Base-by-base conservation (phyloP, 1,284 basidiomycete species). In the Tausonia pullulans region DNA sequence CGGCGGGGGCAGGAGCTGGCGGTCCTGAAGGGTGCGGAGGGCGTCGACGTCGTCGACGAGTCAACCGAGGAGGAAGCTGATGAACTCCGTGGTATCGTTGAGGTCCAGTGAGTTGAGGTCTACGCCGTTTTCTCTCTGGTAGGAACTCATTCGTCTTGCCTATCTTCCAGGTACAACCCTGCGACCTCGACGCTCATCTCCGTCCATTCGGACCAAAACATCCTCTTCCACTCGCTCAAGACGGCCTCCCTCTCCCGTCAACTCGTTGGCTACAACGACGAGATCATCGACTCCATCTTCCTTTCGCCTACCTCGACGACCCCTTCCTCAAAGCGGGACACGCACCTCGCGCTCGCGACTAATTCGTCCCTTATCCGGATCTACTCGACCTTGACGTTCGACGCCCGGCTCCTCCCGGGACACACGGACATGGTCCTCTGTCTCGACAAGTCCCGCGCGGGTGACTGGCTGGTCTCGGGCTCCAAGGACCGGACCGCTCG, bases 121-220 rank as follows among this genome's bases (percentile, higher is more conserved):
- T 60, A 73, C 14, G 61, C 67, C 27, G 68, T 74, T 14, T 52
- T 70, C 69, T 66, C 64, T 66, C 73, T 72, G 11, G 27, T 45
- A 40, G 11, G 13, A 41, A 40, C 41, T 16, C 7, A 45, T 27
- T 55, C 9, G 5, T 58, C 16, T 58, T 27, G 40, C n/a, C 46
- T 57, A 9, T 55, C 5, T 45, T 14, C 7, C 70, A 93, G 90
- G 64, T 87, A 90, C 74, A 77, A 87, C 57, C 81, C 84, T 0
- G 74, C 81, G 1, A 79, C 78, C 10, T 83, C 84, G 3, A 82
- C 82, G 2, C 76, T 96, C n/a, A 80, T 94, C 27, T 89, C 91
- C n/a, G 80, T 95, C 7, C 93, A 97, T 73, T 92, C 90, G 43
- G 95, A 98, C 75, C 95, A 98, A 78, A 98, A 97, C 71, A 90